phyloP scores from a whole-genome alignment of 805 yeast species.

The Starmerella kuoi region DNA sequence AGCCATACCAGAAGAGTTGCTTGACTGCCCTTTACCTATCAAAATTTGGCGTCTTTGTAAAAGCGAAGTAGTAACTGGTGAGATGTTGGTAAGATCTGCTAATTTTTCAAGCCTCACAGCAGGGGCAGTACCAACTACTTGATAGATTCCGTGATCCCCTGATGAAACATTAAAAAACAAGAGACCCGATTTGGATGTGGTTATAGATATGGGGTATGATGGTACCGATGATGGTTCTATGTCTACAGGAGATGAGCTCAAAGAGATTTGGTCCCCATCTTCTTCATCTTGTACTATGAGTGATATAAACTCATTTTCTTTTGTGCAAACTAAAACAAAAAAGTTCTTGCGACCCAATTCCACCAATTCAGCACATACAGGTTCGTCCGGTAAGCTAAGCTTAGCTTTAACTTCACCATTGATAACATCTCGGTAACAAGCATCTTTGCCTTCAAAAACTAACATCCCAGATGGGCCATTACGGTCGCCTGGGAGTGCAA shows the following conservation, averaged over 20 bases:
- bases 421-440: neutral
- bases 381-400: neutral
- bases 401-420: neutral
- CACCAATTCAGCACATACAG: neutral
- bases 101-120: constrained; percentile 11
- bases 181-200: constrained; percentile 45
- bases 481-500: constrained; percentile 62
- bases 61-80: constrained; percentile 9
- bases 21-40: constrained; percentile 34
- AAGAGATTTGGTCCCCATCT: neutral
- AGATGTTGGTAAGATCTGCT: neutral
- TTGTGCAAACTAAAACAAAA: neutral
- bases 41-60: constrained; percentile 30
- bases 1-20: constrained; percentile 29
- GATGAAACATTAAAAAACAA: constrained; percentile 53
- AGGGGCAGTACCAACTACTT: constrained; percentile 53
- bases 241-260: neutral
- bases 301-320: neutral
- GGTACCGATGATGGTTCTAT: no score
- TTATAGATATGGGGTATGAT: no score
- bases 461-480: constrained; percentile 62
- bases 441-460: constrained; percentile 39
- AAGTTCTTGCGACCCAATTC: neutral
- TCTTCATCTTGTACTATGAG: neutral
- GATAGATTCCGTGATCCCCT: constrained; percentile 59